Evolutionary conservation across 345 rosid species (phyloP).

Genomic region (Lumnitzera racemosa): DNA sequence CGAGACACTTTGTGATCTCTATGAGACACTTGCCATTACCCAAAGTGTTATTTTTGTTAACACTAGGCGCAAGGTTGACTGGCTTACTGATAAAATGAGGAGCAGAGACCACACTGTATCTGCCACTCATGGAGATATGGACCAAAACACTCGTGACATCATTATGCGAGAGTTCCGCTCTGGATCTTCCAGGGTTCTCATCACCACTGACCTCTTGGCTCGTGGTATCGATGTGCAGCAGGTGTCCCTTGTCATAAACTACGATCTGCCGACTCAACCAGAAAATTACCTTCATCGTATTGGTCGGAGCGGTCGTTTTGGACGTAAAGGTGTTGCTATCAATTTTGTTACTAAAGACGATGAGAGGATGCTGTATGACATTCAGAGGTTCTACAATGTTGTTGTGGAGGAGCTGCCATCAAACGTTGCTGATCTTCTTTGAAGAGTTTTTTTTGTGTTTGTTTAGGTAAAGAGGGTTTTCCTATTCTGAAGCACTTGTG

Average conservation of each 20-base stretch:
- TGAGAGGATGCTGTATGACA: constrained; percentile 39
- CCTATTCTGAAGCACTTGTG: constrained; percentile 24
- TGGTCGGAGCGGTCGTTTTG: constrained; percentile 44
- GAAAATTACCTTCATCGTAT: constrained; percentile 51
- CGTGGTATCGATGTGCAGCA: constrained; percentile 53
- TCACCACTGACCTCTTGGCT: constrained; percentile 42
- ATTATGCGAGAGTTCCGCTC: constrained; percentile 47
- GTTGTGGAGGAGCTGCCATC: constrained; percentile 45
- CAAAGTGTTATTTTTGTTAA: constrained; percentile 90
- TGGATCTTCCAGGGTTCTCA: constrained; percentile 45
- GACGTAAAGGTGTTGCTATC: constrained; percentile 46
- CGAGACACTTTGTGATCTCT: constrained; percentile 77
- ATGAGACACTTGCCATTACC: constrained; percentile 82
- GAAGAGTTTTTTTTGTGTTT: constrained; percentile 18
- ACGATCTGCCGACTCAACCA: constrained; percentile 44
- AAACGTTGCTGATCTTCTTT: constrained; percentile 43
- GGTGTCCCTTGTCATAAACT: constrained; percentile 46
- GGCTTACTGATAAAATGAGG: constrained; percentile 85
- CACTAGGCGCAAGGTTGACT: constrained; percentile 90
- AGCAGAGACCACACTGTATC: constrained; percentile 87
- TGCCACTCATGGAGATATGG: constrained; percentile 79
- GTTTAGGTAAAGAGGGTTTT: constrained; percentile 25
- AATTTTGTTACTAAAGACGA: constrained; percentile 37
- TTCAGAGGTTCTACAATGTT: constrained; percentile 66
- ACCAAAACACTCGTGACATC: constrained; percentile 47